Evolutionary conservation across 2,329 filamentous ascomycete genomes (phyloP), one percentile per base, ranked within the genome.

Genomic region (Fusarium nanum): DNA sequence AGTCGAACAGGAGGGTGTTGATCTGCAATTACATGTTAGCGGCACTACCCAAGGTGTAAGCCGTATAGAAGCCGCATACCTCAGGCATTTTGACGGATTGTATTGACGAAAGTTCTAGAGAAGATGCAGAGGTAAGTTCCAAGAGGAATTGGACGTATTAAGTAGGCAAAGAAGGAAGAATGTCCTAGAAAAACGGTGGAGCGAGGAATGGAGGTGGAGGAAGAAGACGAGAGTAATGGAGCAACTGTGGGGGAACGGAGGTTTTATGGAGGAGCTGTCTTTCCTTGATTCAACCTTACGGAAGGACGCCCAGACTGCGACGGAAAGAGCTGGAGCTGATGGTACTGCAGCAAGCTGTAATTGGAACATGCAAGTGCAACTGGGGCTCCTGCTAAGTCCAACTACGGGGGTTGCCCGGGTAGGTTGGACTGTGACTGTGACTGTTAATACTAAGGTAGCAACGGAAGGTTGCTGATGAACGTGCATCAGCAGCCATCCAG

Each of bases 1-100:
- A 90, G 81, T 93, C 91, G 80, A 93, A 92, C 75, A 93, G 87
- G 77, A 93, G 84, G 70, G 91, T 87, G 60, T 85, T 92, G 81
- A 93, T 91, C 79, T 82, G 32, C 12, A 44, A 47, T 44, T 14
- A 30, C 18, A 25, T 18, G 58, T 70, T 53, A 67, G 59, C 27
- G 22, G 32, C 34, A n/a, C 10, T 16, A 34, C 34, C 28, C 11
- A 25, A 20, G 28, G 44, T 32, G 34, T 41, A 47, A 37, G 37
- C n/a, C 8, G 23, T 40, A 32, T 40, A n/a, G 20, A 30, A 61
- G 18, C 12, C 34, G 6, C 76, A 60, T 71, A 79, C 78, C 69
- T 79, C 63, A 65, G 78, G 77, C 78, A 79, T 79, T 56, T 75
- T 79, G 77, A 63, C 69, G 64, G 70, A 70, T 63, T 32, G 27